Base-by-base conservation (phyloP, 2,329 filamentous ascomycete genomes). In the Cryphonectria carpinicola region DNA sequence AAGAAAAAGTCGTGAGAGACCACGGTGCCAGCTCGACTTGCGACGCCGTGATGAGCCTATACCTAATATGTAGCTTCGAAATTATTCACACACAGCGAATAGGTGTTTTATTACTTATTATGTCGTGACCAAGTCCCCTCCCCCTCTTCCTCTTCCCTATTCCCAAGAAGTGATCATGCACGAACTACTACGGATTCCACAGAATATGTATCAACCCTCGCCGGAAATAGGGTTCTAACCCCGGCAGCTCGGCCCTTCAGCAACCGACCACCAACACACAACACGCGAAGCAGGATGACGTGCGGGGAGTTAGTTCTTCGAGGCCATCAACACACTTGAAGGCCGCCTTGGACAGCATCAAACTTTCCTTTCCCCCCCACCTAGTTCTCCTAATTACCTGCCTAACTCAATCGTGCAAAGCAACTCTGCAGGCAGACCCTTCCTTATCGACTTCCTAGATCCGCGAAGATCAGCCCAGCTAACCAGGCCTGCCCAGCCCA, bases 221-320 rank as follows among this genome's bases (percentile, higher is more conserved):
- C n/a, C 70, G 70, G 70, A 72, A 8, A 62, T 70, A 72, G 68
- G 68, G 43, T 61, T 43, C 28, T 43, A 54, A 37, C 43, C 62
- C 70, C 70, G 65, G 54, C 14, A 10, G 32, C 17, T 6, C 52
- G 58, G 22, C 61, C 54, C 56, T 41, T 37, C 46, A 66, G 39
- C 25, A 8, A 25, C 54, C 52, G 67, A 71, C 63, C 28, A 58
- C 56, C 22, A 43, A 13, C 32, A 37, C n/a, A 14, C 58, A 10
- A 63, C 60, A 25, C 56, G 56, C 56, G 37, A 13, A 14, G n/a
- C 56, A 13, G 17, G 22, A 58, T 62, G 66, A 52, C 54, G 52
- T 67, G 68, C 70, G 70, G 70, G 70, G 70, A 70, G 70, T 67
- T 71, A 39, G 54, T 67, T 58, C 39, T 52, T 54, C 58, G 35